Percentiles rank a stretch among this genome's conserved stretches.
phyloP scores from a whole-genome alignment of 202 grass and related monocot species.

The Thinopyrum obtusiflorum region DNA sequence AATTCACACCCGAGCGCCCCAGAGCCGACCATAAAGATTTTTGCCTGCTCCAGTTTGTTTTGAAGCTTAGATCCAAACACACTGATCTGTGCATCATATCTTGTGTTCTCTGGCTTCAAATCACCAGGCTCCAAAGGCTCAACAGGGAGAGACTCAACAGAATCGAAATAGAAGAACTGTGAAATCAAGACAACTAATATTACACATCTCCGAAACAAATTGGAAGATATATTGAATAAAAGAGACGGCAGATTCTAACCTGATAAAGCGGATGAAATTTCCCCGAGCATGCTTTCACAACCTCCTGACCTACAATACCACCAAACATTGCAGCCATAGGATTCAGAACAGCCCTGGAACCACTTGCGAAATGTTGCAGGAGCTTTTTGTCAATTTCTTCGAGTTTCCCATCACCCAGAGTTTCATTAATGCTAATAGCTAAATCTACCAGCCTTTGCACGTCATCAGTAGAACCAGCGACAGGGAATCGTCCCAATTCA shows the following conservation, averaged over 20 bases:
- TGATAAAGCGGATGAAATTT: slow-evolving; percentile 96
- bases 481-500: slow-evolving; percentile 62
- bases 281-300: slow-evolving; percentile 93
- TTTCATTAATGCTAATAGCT: slow-evolving; percentile 62
- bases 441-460: slow-evolving; percentile 65
- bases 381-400: slow-evolving; percentile 81
- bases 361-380: slow-evolving; percentile 66
- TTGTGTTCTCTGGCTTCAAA: slow-evolving; percentile 58
- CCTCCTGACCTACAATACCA: slow-evolving; percentile 90
- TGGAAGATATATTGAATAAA: not conserved
- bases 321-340: slow-evolving; percentile 97
- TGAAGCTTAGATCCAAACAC: slow-evolving; percentile 86
- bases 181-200: slow-evolving; percentile 16
- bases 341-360: slow-evolving; percentile 85
- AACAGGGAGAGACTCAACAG: slow-evolving; percentile 77
- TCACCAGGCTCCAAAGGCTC: slow-evolving; percentile 66
- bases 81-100: slow-evolving; percentile 86
- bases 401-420: slow-evolving; percentile 56
- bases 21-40: slow-evolving; percentile 89
- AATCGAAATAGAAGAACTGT: slow-evolving; percentile 99
- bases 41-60: slow-evolving; percentile 83
- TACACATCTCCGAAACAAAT: not conserved
- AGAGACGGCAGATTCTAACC: slow-evolving; percentile 31
- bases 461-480: slow-evolving; percentile 76
- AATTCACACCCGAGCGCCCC: slow-evolving; percentile 92